Conservation (phyloP, 2,329 filamentous ascomycete species). For the Pseudogymnoascus sp. region DNA sequence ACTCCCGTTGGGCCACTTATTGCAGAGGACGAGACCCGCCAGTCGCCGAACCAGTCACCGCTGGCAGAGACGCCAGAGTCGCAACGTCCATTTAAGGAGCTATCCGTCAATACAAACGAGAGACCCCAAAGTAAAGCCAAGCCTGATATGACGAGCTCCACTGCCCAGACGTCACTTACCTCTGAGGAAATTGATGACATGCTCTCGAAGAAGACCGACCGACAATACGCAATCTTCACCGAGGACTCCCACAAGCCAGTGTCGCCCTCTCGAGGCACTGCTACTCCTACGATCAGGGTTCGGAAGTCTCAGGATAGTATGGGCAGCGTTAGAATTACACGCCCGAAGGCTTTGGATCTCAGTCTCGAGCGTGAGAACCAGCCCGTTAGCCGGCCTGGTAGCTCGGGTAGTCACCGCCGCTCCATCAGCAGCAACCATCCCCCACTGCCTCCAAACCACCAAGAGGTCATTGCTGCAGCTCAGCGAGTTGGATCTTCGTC, state of each 20-base stretch:
- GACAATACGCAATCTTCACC: constrained; percentile 22
- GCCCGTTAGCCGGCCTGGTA: constrained; percentile 52
- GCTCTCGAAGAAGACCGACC: constrained; percentile 44
- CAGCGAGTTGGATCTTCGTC: constrained; percentile 45
- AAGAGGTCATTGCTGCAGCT: constrained; percentile 68
- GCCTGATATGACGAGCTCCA: constrained; percentile 53
- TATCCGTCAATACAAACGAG: constrained; percentile 48
- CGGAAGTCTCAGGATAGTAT: constrained; percentile 43
- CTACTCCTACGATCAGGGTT: constrained; percentile 34
- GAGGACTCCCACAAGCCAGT: constrained; percentile 20
- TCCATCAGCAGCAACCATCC: constrained; percentile 45
- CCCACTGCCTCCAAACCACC: constrained; percentile 74
- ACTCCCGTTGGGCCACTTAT: constrained; percentile 39
- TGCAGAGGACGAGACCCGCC: constrained; percentile 56
- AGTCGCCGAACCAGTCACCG: constrained; percentile 41
- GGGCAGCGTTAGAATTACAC: constrained; percentile 35
- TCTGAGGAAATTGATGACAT: constrained; percentile 71
- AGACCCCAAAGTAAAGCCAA: constrained; percentile 34
- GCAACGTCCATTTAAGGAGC: constrained; percentile 50
- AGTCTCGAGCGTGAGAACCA: constrained; percentile 33
- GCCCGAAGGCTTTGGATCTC: constrained; percentile 29
- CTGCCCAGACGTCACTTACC: constrained; percentile 78
- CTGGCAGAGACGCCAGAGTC: constrained; percentile 44
- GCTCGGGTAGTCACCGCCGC: constrained; percentile 57
- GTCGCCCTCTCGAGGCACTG: constrained; percentile 27